Evolutionary conservation across 371 early-diverging fungal genomes (phyloP).

Genomic region (Mucor sp.): DNA sequence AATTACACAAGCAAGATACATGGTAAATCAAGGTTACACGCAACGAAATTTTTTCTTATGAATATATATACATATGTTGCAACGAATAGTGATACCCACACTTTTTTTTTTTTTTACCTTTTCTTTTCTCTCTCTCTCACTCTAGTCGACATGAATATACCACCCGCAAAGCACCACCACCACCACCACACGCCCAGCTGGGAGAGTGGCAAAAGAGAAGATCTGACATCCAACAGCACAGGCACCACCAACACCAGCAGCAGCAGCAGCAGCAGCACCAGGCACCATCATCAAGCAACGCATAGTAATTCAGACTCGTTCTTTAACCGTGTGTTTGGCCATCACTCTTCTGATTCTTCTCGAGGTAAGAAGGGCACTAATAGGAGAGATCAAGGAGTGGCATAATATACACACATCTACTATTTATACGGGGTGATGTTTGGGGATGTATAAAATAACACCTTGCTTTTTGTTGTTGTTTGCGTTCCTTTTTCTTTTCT

Average conservation of each 20-base stretch:
- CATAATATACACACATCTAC: background rate
- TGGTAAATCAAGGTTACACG: conserved; percentile 1
- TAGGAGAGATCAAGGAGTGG: background rate
- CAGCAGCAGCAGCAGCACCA: background rate
- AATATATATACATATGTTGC: background rate
- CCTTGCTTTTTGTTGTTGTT: background rate
- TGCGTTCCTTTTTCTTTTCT: too few relatives aligned
- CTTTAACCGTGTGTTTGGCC: conserved; percentile 40
- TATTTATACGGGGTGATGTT: background rate
- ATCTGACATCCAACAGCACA: background rate
- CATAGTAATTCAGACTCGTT: conserved; percentile 28
- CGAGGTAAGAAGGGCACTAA: conserved; percentile 30
- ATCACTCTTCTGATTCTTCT: conserved; percentile 42
- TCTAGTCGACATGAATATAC: conserved; percentile 17
- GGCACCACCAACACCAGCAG: background rate
- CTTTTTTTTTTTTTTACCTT: background rate
- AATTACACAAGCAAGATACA: conserved; percentile 1
- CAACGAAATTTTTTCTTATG: background rate
- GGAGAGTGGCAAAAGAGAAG: conserved; percentile 6
- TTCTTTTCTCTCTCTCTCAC: background rate
- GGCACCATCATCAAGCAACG: conserved; percentile 13
- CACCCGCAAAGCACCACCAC: conserved; percentile 13
- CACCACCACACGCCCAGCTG: conserved; percentile 16
- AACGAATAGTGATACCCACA: background rate
- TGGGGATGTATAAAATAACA: background rate